These are phyloP conservation scores for Heliamphora exappendiculata DNA, from an alignment of 148 eudicot genomes.

Conservation along the genomic window DNA sequence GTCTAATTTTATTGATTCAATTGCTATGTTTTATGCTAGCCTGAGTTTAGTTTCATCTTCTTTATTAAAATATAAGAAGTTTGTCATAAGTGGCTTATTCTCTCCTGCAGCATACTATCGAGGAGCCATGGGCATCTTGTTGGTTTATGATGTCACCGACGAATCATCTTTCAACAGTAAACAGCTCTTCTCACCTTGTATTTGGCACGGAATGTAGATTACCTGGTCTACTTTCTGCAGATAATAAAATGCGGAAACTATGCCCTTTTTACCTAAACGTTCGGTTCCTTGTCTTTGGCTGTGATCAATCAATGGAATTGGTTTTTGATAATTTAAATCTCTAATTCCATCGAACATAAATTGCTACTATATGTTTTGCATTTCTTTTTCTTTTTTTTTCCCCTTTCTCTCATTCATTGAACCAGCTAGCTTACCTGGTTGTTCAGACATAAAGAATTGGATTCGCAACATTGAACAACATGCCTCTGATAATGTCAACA, in stretches of 20 bases:
- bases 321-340: no score
- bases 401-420: not conserved
- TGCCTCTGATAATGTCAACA: slow-evolving; percentile 79
- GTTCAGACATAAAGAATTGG: slow-evolving; percentile 77
- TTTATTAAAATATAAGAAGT: not conserved
- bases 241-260: no score
- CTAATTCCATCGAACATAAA: no score
- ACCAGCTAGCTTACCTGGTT: slow-evolving; percentile 4
- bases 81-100: not conserved
- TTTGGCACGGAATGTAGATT: no score
- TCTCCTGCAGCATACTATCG: slow-evolving; percentile 69
- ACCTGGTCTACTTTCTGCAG: no score
- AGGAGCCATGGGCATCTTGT: slow-evolving; percentile 88
- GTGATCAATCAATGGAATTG: no score
- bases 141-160: slow-evolving; percentile 80
- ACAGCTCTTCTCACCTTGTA: no score
- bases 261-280: no score
- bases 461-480: slow-evolving; percentile 84
- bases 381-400: not conserved
- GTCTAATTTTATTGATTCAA: not conserved
- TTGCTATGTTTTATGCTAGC: not conserved
- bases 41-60: not conserved
- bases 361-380: no score
- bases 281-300: no score
- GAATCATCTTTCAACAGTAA: slow-evolving; percentile 80